Conservation (phyloP, 176 grass and related monocot species). For the Cymbopogon citratus region DNA sequence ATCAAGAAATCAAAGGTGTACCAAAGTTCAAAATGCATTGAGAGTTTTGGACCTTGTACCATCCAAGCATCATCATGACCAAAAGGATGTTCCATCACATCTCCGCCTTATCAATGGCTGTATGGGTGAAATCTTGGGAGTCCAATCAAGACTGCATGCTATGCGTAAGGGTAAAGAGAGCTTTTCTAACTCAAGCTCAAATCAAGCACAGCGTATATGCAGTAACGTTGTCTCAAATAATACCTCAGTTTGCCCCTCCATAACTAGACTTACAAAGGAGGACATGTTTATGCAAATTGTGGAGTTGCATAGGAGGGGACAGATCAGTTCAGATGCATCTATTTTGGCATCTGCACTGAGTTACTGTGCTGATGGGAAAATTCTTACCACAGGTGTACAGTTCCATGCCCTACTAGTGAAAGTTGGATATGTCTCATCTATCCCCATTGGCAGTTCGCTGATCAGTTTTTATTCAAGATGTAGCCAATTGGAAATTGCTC, state of each 20-base stretch:
- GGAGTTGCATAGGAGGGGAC: conserved; percentile 34
- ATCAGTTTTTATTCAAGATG: conserved; percentile 58
- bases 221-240: background rate
- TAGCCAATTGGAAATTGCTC: conserved; percentile 29
- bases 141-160: background rate
- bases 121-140: conserved; percentile 42
- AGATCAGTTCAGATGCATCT: conserved; percentile 27
- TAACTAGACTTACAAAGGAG: conserved; percentile 9
- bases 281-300: conserved; percentile 34
- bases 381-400: conserved; percentile 31
- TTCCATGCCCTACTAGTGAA: conserved; percentile 51
- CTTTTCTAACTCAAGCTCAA: conserved; percentile 4
- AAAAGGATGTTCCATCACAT: conserved; percentile 18
- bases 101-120: conserved; percentile 36
- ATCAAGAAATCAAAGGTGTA: background rate
- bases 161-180: background rate
- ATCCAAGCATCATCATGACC: background rate
- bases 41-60: conserved; percentile 33
- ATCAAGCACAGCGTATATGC: background rate
- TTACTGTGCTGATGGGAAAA: conserved; percentile 21
- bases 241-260: background rate
- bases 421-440: conserved; percentile 33
- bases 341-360: conserved; percentile 44
- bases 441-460: conserved; percentile 37
- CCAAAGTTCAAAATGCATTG: conserved; percentile 6